These are phyloP conservation scores for Adansonia digitata DNA, from an alignment of 345 rosid genomes.

Conservation along the genomic window DNA sequence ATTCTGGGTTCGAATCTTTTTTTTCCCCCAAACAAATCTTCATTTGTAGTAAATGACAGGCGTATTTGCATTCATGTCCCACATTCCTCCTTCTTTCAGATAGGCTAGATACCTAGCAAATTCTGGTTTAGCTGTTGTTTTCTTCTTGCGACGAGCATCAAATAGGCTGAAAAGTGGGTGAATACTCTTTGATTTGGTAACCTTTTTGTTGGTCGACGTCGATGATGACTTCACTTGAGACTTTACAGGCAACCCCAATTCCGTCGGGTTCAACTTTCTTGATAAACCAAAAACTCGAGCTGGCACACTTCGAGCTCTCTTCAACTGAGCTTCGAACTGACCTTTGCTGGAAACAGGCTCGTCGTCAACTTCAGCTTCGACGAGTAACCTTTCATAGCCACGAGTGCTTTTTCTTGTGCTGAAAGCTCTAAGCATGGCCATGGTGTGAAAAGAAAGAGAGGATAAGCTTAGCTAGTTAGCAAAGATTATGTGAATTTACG, in stretches of 20 bases:
- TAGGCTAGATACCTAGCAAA: conserved; percentile 65
- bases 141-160: conserved; percentile 44
- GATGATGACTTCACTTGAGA: neutral
- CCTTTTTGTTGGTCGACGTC: conserved; percentile 21
- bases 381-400: conserved; percentile 46
- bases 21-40: neutral
- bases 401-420: conserved; percentile 40
- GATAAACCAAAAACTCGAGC: conserved; percentile 26
- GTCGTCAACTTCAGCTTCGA: conserved; percentile 21
- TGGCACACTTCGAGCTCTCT: conserved; percentile 48
- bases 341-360: neutral
- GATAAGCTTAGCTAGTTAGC: neutral
- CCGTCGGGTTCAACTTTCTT: conserved; percentile 2
- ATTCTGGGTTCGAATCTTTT: neutral
- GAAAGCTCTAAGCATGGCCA: conserved; percentile 63
- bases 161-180: conserved; percentile 68
- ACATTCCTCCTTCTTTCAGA: conserved; percentile 64
- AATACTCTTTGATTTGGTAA: conserved; percentile 13
- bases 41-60: conserved; percentile 49
- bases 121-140: conserved; percentile 60
- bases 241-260: neutral
- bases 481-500: neutral
- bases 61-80: conserved; percentile 47
- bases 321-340: conserved; percentile 28
- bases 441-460: neutral